Base-by-base conservation (phyloP, 768 basidiomycete species). In the Phylloporus sp. region DNA sequence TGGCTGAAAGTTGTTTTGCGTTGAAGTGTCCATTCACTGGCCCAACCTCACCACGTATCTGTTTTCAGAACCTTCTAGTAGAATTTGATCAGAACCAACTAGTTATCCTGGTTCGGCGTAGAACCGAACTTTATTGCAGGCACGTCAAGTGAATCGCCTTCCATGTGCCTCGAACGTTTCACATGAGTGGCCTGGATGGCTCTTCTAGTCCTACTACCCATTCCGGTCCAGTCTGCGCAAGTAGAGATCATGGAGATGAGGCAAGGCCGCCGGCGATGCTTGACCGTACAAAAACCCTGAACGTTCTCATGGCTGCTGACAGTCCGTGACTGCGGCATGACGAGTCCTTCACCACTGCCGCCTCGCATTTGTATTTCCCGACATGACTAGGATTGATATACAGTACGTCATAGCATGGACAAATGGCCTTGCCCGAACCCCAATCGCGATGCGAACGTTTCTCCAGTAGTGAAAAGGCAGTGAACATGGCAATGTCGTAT, bases 161-260 rank as follows among this genome's bases (percentile, higher is more conserved):
- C 22, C 14, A 6, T 18, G 13, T 15, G n/a, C 14, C 14, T 35
- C 11, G 13, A 28, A 28, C 14, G 13, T 28, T 13, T 14, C 28
- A 28, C n/a, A n/a, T n/a, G n/a, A n/a, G n/a, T n/a, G 13, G 6
- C 10, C 27, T 27, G 26, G 26, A 10, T 11, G 13, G 27, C 27
- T 28, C 27, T 9, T 13, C 27, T 21, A 21, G 7, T 6, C 13
- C 11, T 15, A 21, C 15, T 10, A 27, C 8, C 36, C 21, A 17
- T 22, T 45, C n/a, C 5, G 20, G 10, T 13, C 13, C 38, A 2
- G 20, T 22, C 29, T 42, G 17, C 13, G n/a, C 21, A 28, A 70
- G 69, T 17, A 56, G 63, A 46, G 69, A 36, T n/a, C n/a, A n/a
- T n/a, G n/a, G 62, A 68, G 45, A 68, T 64, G 49, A 67, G 71